Percentiles rank a stretch among this genome's conserved stretches.
Conservation (phyloP, 495 filamentous ascomycete genomes). For the Penicillium cinerascens region DNA sequence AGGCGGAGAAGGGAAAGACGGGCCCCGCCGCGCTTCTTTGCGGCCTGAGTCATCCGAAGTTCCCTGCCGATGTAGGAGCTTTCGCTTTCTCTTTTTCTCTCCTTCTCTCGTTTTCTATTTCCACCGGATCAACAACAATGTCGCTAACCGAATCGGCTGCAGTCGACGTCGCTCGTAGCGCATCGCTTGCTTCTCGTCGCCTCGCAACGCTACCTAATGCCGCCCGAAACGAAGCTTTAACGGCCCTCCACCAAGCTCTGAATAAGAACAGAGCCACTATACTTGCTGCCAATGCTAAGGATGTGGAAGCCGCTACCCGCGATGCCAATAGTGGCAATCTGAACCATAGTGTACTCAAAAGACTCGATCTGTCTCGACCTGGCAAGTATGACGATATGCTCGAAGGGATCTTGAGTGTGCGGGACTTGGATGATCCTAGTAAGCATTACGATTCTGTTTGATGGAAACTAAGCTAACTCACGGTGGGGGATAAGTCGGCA, state of each 20-base stretch:
- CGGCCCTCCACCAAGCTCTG: slow-evolving; percentile 72
- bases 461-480: background rate
- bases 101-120: background rate
- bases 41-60: background rate
- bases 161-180: slow-evolving; percentile 60
- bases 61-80: background rate
- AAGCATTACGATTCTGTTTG: slow-evolving; percentile 27
- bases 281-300: slow-evolving; percentile 77
- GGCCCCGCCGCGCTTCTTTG: background rate
- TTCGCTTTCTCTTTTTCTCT: background rate
- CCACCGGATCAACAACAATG: slow-evolving; percentile 49
- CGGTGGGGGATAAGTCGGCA: slow-evolving; percentile 62
- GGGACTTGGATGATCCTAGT: slow-evolving; percentile 85
- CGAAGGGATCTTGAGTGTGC: slow-evolving; percentile 87
- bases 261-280: slow-evolving; percentile 65
- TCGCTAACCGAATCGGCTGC: slow-evolving; percentile 72
- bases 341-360: slow-evolving; percentile 82
- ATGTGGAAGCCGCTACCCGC: slow-evolving; percentile 68
- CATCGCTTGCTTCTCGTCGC: slow-evolving; percentile 65
- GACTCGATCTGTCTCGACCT: slow-evolving; percentile 76
- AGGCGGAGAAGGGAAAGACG: background rate
- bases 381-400: slow-evolving; percentile 99
- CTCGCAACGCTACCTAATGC: slow-evolving; percentile 61
- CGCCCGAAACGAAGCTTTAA: slow-evolving; percentile 79
- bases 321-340: slow-evolving; percentile 71